These are phyloP conservation scores for Neurospora sp. DNA, from an alignment of 495 filamentous ascomycete genomes.

Conservation along the genomic window DNA sequence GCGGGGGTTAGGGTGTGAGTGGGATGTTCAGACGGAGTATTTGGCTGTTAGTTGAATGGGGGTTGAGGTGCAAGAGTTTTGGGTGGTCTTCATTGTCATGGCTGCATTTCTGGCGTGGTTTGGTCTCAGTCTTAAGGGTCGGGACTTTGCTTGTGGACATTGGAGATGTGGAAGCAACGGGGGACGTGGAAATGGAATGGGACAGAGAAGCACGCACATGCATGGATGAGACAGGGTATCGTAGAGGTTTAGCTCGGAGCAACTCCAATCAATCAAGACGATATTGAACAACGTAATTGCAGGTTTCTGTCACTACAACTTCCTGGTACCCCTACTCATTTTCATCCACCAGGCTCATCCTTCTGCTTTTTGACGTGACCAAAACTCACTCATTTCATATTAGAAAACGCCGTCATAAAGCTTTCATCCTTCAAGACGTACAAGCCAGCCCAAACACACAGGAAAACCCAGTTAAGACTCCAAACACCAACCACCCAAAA, in stretches of 20 bases:
- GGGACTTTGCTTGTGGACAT: not conserved
- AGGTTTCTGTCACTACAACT: too few species aligned
- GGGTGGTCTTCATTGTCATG: not conserved
- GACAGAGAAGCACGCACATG: not conserved
- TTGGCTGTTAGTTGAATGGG: conserved; percentile 10
- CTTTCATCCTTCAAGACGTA: not conserved
- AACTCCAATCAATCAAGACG: not conserved
- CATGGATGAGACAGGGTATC: not conserved
- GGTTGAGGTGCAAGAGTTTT: not conserved
- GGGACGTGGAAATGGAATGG: not conserved
- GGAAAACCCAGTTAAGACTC: not conserved
- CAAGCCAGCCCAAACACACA: not conserved
- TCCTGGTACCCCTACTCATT: not conserved
- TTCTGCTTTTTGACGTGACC: not conserved
- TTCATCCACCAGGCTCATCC: not conserved
- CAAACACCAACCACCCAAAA: not conserved
- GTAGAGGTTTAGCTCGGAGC: not conserved
- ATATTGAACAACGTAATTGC: not conserved
- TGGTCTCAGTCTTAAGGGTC: not conserved
- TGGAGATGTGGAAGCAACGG: not conserved
- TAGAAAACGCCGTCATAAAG: not conserved
- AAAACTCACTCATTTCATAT: not conserved
- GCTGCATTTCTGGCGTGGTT: not conserved
- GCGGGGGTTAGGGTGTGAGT: conserved; percentile 13
- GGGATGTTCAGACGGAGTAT: conserved; percentile 22